These are phyloP conservation scores for Crepidotus variabilis DNA, from an alignment of 768 basidiomycete species.

Conservation along the genomic window DNA sequence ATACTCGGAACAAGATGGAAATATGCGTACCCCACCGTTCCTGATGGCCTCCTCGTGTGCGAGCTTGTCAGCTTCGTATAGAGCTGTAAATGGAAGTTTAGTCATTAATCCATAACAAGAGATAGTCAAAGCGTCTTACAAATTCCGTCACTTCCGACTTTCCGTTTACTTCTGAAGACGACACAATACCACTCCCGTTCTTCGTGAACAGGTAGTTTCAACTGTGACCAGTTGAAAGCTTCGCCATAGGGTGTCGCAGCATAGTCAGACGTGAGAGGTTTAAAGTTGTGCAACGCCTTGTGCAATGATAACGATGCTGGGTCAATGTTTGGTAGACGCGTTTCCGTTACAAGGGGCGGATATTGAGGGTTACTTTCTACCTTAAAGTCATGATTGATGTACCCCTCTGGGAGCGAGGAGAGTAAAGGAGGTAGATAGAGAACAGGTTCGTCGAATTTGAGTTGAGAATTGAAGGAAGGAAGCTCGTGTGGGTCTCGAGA, in stretches of 20 bases:
- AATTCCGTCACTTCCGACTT: constrained; percentile 62
- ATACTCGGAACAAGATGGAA: neutral
- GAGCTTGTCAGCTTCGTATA: constrained; percentile 82
- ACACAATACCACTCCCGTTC: constrained; percentile 93
- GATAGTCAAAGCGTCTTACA: constrained; percentile 36
- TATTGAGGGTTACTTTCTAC: constrained; percentile 26
- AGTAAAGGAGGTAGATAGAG: constrained; percentile 85
- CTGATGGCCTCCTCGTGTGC: constrained; percentile 93
- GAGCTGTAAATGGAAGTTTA: constrained; percentile 34
- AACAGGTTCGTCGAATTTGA: constrained; percentile 37
- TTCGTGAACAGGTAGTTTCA: constrained; percentile 62
- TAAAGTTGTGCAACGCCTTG: constrained; percentile 78
- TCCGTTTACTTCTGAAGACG: constrained; percentile 79
- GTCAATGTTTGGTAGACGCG: constrained; percentile 83
- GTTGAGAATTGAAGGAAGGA: constrained; percentile 15
- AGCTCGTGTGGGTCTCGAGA: constrained; percentile 14
- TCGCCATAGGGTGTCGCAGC: constrained; percentile 59
- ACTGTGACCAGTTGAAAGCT: constrained; percentile 87
- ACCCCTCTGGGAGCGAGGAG: constrained; percentile 60
- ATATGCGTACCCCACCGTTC: constrained; percentile 70
- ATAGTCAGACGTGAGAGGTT: constrained; percentile 56
- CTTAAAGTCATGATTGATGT: constrained; percentile 10
- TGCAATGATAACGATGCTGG: constrained; percentile 81
- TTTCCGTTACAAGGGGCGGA: constrained; percentile 58
- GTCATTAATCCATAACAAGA: constrained; percentile 1